Base-by-base conservation (phyloP, 1,139 yeast species). In the Ogataea hybrid region DNA sequence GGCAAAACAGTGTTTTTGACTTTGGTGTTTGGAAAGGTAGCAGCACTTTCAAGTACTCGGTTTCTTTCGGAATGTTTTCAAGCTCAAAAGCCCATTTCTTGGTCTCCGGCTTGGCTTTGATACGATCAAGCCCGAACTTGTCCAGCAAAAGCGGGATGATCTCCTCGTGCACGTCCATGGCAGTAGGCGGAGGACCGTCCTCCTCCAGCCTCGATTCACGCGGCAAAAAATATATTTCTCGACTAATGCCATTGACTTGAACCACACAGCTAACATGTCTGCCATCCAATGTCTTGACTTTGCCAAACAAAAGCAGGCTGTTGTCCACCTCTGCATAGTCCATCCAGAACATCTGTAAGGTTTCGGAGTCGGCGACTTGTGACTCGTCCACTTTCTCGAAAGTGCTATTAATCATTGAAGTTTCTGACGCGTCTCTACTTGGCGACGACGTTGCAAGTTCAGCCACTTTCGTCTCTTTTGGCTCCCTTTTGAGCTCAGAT, bases 71-170 rank as follows among this genome's bases (percentile, higher is more conserved):
- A 16, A 92, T 75, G 15, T 79, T 86, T 0, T 85, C 78, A 28
- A 85, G 63, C 58, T 90, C 97, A 67, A 92, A 92, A 2, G 97
- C 95, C 64, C 92, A 92, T 60, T 87, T 88, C 71, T 73, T 84
- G 8, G 58, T 68, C 53, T 80, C 84, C 0, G 90, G 81, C 62
- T 82, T 87, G 10, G 94, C 79, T 50, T 79, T 81, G 46, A 87
- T 70, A 32, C 72, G 69, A 6, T 72, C 73, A 31, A 89, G 66
- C 0, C 86, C 87, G 53, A 71, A 80, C 49, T 78, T 77, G 11
- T 73, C 78, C 65, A 85, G 67, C 22, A 88, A 63, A 25, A 79
- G 60, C 0, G 89, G 85, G 9, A 79, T 67, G 20, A 92, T 75
- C 60, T 90, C 97, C 17, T 80, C 84, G 48, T 83, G 82, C 12